phyloP scores from a whole-genome alignment of 2,329 filamentous ascomycete genomes.

The Penicillium sp. region DNA sequence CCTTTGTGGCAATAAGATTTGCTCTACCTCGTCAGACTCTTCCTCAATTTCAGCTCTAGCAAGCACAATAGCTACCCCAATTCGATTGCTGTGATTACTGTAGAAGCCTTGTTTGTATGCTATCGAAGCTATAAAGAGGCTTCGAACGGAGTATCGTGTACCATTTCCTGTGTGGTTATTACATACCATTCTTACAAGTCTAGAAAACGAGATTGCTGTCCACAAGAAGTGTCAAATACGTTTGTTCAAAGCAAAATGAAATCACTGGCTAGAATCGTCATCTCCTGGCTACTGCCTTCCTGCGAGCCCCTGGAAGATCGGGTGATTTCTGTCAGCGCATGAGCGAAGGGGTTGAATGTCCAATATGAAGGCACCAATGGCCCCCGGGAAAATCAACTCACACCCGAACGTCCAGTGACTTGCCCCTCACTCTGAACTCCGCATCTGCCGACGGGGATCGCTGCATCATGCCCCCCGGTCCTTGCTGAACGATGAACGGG shows the following conservation, averaged over 20 bases:
- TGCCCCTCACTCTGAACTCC: conserved; percentile 29
- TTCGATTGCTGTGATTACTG: too few species aligned
- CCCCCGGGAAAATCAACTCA: conserved; percentile 11
- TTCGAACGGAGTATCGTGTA: not conserved
- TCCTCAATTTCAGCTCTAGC: not conserved
- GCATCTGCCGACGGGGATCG: conserved; percentile 15
- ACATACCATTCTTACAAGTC: not conserved
- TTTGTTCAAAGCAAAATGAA: not conserved
- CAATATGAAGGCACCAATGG: not conserved
- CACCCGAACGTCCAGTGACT: conserved; percentile 26
- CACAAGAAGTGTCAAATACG: not conserved
- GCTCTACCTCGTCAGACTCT: conserved; percentile 21
- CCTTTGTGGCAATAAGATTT: conserved; percentile 32
- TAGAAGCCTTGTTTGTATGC: not conserved
- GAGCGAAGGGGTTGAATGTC: not conserved
- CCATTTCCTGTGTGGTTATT: not conserved
- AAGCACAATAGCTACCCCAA: too few species aligned
- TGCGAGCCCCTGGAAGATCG: not conserved
- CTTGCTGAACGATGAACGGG: conserved; percentile 19
- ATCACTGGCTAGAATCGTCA: not conserved
- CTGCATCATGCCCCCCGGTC: conserved; percentile 19
- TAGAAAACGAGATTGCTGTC: too few species aligned
- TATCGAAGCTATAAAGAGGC: not conserved
- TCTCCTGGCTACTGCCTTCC: not conserved
- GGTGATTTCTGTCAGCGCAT: not conserved